Evolutionary conservation across 2,329 filamentous ascomycete genomes (phyloP).

Genomic region (Phialocephala subalpina): DNA sequence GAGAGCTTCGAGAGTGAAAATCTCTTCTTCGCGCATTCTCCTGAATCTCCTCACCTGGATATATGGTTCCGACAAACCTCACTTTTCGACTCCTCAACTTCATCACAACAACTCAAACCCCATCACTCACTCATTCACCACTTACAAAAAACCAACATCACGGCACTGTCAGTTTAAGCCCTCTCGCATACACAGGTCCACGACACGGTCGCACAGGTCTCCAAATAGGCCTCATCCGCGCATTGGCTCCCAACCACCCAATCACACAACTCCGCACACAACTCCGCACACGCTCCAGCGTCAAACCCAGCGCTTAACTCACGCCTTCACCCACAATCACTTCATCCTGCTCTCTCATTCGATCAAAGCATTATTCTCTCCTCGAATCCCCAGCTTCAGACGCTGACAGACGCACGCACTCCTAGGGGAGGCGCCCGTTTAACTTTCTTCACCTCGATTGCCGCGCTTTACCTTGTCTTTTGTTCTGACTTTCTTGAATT

Average conservation of each 20-base stretch:
- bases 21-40: background rate
- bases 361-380: background rate
- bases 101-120: background rate
- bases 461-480: background rate
- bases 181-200: background rate
- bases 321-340: background rate
- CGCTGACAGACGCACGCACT: constrained; percentile 9
- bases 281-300: background rate
- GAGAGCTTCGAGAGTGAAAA: background rate
- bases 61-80: background rate
- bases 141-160: background rate
- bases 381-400: constrained; percentile 6
- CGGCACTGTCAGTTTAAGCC: background rate
- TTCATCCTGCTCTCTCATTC: background rate
- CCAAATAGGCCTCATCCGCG: constrained; percentile 1
- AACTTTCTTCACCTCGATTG: background rate
- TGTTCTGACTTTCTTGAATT: background rate
- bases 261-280: no score
- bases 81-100: background rate
- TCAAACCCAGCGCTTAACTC: constrained; percentile 12
- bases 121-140: background rate
- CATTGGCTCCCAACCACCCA: background rate
- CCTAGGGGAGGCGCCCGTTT: background rate
- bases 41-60: background rate
- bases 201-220: background rate